Evolutionary conservation across 306 rosid genomes (phyloP).

Genomic region (Trifolium fragiferum): DNA sequence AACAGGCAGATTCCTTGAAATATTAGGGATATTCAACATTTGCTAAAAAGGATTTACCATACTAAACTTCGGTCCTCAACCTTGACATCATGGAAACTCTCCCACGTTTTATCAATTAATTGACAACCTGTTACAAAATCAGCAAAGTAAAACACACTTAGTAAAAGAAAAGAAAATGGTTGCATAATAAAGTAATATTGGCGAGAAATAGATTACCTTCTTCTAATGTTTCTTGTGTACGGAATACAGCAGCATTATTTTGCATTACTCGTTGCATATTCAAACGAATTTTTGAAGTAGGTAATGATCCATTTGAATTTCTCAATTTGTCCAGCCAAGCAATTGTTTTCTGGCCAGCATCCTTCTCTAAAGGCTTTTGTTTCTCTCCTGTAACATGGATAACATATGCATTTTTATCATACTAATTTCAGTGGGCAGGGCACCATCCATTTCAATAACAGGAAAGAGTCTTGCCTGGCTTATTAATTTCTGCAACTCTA

Average conservation of each 20-base stretch:
- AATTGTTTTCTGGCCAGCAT: constrained; percentile 91
- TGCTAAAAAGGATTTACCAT: constrained; percentile 53
- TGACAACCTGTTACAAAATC: constrained; percentile 62
- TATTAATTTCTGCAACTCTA: constrained; percentile 81
- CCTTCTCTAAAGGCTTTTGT: constrained; percentile 86
- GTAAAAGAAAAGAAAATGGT: constrained; percentile 17
- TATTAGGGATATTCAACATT: not conserved
- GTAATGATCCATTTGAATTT: constrained; percentile 84
- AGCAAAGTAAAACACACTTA: constrained; percentile 17
- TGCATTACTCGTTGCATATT: constrained; percentile 98
- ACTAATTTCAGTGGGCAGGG: not conserved
- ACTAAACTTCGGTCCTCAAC: constrained; percentile 72
- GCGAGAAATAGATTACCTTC: constrained; percentile 63
- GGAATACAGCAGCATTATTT: constrained; percentile 97
- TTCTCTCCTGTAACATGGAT: constrained; percentile 66
- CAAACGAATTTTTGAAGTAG: constrained; percentile 81
- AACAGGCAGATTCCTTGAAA: not conserved
- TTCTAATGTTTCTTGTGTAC: constrained; percentile 89
- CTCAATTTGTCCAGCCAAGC: constrained; percentile 95
- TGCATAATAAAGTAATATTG: not conserved
- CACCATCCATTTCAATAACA: not conserved
- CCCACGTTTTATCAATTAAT: constrained; percentile 76
- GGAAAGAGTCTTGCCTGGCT: constrained; percentile 66
- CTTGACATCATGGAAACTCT: constrained; percentile 77
- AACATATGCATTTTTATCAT: constrained; percentile 11